Conservation (phyloP, 2,329 filamentous ascomycete genomes). For the Penicillium palitans region DNA sequence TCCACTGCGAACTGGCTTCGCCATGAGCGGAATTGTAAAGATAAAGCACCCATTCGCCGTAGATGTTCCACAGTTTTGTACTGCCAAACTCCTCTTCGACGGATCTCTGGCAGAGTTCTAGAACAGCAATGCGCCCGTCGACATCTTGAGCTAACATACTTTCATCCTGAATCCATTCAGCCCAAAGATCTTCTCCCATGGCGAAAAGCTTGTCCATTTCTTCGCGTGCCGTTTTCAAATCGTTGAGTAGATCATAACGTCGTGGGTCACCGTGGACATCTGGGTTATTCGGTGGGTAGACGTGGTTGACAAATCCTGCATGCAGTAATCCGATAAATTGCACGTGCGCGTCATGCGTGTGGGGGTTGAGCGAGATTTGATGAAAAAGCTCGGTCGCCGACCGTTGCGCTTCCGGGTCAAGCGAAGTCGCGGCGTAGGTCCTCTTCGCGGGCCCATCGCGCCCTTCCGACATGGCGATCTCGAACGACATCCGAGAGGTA, state of each 20-base stretch:
- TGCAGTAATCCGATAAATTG: conserved; percentile 51
- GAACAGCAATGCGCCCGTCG: conserved; percentile 59
- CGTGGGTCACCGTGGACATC: conserved; percentile 48
- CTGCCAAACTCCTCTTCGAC: conserved; percentile 63
- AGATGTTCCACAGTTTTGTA: conserved; percentile 61
- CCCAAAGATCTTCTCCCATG: conserved; percentile 63
- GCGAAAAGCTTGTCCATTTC: conserved; percentile 63
- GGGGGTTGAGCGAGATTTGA: conserved; percentile 48
- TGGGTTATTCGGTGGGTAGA: conserved; percentile 47
- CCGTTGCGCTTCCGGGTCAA: conserved; percentile 43
- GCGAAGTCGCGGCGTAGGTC: conserved; percentile 45
- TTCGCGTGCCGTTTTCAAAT: conserved; percentile 52
- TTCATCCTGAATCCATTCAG: conserved; percentile 64
- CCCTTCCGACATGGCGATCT: conserved; percentile 48
- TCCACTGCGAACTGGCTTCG: conserved; percentile 44
- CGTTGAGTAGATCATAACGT: conserved; percentile 48
- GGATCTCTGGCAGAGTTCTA: conserved; percentile 61
- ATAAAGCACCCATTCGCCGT: conserved; percentile 61
- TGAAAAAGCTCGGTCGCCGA: conserved; percentile 43
- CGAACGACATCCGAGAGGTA: conserved; percentile 47
- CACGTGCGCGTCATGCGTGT: conserved; percentile 49
- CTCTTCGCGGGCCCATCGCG: conserved; percentile 38
- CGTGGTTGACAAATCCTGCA: conserved; percentile 49
- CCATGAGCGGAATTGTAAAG: conserved; percentile 55
- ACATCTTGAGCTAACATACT: conserved; percentile 56